These are phyloP conservation scores for Hypericum perforatum DNA, from an alignment of 345 rosid species.

Conservation along the genomic window DNA sequence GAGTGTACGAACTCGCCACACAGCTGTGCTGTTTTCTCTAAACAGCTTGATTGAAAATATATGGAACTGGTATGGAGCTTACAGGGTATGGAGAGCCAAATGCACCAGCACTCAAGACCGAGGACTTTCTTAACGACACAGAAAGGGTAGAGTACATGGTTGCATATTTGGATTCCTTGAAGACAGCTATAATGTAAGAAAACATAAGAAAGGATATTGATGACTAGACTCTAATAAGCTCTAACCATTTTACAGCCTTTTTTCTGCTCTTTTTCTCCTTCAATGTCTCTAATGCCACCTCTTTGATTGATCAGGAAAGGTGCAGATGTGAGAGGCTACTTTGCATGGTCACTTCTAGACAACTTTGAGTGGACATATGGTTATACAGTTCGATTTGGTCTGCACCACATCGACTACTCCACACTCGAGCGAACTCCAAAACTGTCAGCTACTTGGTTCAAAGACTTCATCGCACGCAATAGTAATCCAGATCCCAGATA, in stretches of 20 bases:
- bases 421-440: constrained; percentile 54
- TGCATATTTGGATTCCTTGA: constrained; percentile 12
- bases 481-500: constrained; percentile 1
- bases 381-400: constrained; percentile 47
- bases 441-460: constrained; percentile 56
- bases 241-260: not conserved
- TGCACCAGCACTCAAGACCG: constrained; percentile 9
- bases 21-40: not conserved
- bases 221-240: constrained; percentile 1
- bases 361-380: constrained; percentile 64
- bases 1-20: not conserved
- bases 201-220: constrained; percentile 7
- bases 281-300: not conserved
- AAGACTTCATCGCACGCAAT: constrained; percentile 31
- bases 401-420: constrained; percentile 43
- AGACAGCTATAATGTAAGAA: constrained; percentile 17
- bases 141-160: constrained; percentile 19
- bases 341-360: constrained; percentile 70
- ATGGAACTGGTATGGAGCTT: not conserved
- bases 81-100: constrained; percentile 19
- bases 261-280: not conserved
- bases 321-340: constrained; percentile 70
- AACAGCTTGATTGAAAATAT: not conserved
- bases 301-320: constrained; percentile 37
- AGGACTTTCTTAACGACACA: constrained; percentile 12